phyloP scores from a whole-genome alignment of 257 asterid species.

The Scutellaria baicalensis region DNA sequence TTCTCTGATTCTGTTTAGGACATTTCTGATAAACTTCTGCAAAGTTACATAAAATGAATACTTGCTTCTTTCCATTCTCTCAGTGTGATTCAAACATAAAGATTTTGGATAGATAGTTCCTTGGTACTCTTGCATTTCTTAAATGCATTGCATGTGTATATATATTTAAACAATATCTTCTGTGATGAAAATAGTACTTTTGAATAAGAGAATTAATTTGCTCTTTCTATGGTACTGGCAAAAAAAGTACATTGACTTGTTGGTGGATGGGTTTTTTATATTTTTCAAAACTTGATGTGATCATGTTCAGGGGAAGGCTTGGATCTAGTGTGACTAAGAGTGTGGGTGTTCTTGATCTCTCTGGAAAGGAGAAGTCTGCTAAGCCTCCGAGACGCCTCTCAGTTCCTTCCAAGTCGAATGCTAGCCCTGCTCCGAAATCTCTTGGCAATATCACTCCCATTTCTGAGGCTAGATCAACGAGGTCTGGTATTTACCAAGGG shows the following conservation, averaged over 20 bases:
- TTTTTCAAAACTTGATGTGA: background rate
- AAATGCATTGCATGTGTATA: no score
- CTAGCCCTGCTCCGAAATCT: conserved; percentile 51
- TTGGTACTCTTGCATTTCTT: no score
- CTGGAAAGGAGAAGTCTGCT: conserved; percentile 67
- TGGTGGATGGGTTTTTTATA: background rate
- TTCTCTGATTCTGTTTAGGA: background rate
- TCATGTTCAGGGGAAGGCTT: conserved; percentile 40
- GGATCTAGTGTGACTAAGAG: conserved; percentile 67
- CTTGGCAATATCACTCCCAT: conserved; percentile 66
- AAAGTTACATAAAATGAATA: background rate
- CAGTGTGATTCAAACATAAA: no score
- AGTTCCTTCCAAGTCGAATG: conserved; percentile 59
- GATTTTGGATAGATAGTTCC: no score
- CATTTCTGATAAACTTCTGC: background rate
- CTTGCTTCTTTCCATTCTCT: no score
- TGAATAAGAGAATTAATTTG: background rate
- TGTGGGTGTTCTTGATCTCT: conserved; percentile 64
- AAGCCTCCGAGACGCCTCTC: conserved; percentile 92
- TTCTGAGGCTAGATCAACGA: conserved; percentile 61
- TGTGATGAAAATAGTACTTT: no score
- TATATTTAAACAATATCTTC: no score
- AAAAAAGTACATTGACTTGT: no score
- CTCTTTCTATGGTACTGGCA: no score
- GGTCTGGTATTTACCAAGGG: conserved; percentile 34